These are phyloP conservation scores for Lichtheimia ornata DNA, from an alignment of 371 early-diverging fungal species.

Conservation along the genomic window DNA sequence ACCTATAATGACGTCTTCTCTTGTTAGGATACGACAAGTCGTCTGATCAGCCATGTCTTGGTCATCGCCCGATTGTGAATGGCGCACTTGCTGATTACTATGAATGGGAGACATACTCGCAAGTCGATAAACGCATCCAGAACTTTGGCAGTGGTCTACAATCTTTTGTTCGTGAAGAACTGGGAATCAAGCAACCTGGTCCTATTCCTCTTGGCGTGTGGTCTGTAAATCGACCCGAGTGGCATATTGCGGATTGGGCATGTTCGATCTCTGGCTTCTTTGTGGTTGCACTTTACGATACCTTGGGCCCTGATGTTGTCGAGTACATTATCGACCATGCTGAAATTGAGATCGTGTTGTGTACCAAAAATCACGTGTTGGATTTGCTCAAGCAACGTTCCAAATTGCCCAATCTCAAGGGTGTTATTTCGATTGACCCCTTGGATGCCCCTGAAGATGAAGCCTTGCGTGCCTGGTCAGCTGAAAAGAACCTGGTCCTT, in stretches of 20 bases:
- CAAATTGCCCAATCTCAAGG: slow-evolving; percentile 65
- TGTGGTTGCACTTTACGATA: slow-evolving; percentile 95
- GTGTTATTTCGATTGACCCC: slow-evolving; percentile 78
- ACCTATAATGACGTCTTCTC: neutral
- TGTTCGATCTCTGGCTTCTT: slow-evolving; percentile 56
- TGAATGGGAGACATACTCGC: slow-evolving; percentile 79
- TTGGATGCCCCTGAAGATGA: slow-evolving; percentile 35
- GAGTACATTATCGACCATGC: slow-evolving; percentile 70
- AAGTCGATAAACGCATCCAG: slow-evolving; percentile 66
- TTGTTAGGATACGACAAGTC: slow-evolving; percentile 22
- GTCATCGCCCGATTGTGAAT: slow-evolving; percentile 51
- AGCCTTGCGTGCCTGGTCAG: slow-evolving; percentile 51
- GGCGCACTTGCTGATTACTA: slow-evolving; percentile 60
- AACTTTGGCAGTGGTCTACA: slow-evolving; percentile 71
- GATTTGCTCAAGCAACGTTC: slow-evolving; percentile 55
- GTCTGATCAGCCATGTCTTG: slow-evolving; percentile 47
- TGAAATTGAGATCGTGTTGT: slow-evolving; percentile 74
- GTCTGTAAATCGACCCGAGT: slow-evolving; percentile 90
- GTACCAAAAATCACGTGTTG: slow-evolving; percentile 70
- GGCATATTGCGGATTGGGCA: slow-evolving; percentile 83
- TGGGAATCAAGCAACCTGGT: slow-evolving; percentile 31
- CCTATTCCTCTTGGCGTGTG: slow-evolving; percentile 64
- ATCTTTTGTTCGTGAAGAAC: slow-evolving; percentile 45
- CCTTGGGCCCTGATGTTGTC: slow-evolving; percentile 85
- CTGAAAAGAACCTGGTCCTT: slow-evolving; percentile 46